Conservation (phyloP, 2,329 filamentous ascomycete genomes). For the Lojkania enalia region DNA sequence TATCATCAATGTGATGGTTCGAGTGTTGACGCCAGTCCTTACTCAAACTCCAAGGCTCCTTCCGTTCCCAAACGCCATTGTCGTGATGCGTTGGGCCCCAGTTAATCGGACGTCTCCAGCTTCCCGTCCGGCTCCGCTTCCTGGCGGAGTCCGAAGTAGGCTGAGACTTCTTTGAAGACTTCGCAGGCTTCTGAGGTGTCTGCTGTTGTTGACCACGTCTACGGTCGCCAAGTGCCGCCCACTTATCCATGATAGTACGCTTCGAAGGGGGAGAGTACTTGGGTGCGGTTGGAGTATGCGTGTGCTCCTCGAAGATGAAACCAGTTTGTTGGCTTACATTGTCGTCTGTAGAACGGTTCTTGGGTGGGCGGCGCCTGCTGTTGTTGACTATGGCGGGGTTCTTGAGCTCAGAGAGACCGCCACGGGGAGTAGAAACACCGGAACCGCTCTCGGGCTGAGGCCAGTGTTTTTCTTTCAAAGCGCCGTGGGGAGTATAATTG, state of each 20-base stretch:
- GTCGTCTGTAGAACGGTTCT: constrained; percentile 55
- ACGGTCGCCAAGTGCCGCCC: constrained; percentile 83
- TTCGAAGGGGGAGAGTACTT: constrained; percentile 68
- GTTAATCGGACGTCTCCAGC: constrained; percentile 42
- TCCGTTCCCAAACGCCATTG: constrained; percentile 42
- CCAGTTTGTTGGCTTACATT: constrained; percentile 69
- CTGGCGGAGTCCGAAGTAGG: constrained; percentile 38
- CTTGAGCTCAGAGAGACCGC: constrained; percentile 58
- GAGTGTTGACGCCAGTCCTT: constrained; percentile 56
- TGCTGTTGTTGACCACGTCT: constrained; percentile 65
- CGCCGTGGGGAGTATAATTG: constrained; percentile 52
- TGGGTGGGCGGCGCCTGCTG: constrained; percentile 45
- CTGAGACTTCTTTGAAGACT: constrained; percentile 32
- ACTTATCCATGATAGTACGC: constrained; percentile 74
- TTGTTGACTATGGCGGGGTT: constrained; percentile 58
- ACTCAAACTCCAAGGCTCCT: constrained; percentile 49
- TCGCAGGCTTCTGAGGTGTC: constrained; percentile 48
- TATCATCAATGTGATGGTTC: constrained; percentile 54
- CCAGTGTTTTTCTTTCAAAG: constrained; percentile 42
- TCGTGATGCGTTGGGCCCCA: constrained; percentile 43
- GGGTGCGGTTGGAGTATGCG: constrained; percentile 44
- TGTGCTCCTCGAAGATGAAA: constrained; percentile 72
- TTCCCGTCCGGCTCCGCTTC: constrained; percentile 46
- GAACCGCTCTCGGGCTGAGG: constrained; percentile 45
- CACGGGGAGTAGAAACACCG: constrained; percentile 54